Evolutionary conservation across 1,139 yeast species (phyloP), one percentile per base, ranked within the genome.

Genomic region (Wickerhamomyces sp.): DNA sequence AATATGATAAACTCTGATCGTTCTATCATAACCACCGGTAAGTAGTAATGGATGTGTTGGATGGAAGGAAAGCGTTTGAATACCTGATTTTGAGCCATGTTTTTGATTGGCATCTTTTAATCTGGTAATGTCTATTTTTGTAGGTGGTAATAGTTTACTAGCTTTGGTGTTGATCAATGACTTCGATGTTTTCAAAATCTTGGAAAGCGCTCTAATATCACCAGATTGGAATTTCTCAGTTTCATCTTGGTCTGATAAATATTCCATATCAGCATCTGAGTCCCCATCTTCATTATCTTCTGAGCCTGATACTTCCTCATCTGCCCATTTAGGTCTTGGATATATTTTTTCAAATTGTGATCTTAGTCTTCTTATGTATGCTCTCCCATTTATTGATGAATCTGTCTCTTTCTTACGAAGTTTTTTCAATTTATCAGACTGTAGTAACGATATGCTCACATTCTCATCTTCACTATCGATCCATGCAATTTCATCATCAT

Each of bases 1-100:
- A 39, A 89, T 76, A 53, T 91, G 95, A 57, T 80, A 91, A 19
- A 93, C 67, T 51, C 98, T 69, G 39, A 91, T 58, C 0, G 96
- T 84, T 51, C 87, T 74, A 57, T 93, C 99, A 54, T 82, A 88
- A 18, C 99, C 99, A 41, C 93, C 94, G 0, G 96, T 84, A 40
- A 91, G 62, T 31, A 91, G 62, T 28, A 93, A 63, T 20, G 98
- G 95, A 51, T 85, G 93, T 7, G 73, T 66, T 11, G 85, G 86
- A 57, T 93, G 98, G 71, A 91, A 91, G 11, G 83, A 70, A 32
- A 93, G 54, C 1, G 91, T 66, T 59, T 88, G 97, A 18, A 93
- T 75, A 1, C 88, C 95, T 0, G 95, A 72, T 46, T 72, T 75
- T 12, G 96, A 75, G 4, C 74, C 64, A 41, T 74, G 77, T 30